Evolutionary conservation across 257 asterid species (phyloP).

Genomic region (Nicotiana undulata): DNA sequence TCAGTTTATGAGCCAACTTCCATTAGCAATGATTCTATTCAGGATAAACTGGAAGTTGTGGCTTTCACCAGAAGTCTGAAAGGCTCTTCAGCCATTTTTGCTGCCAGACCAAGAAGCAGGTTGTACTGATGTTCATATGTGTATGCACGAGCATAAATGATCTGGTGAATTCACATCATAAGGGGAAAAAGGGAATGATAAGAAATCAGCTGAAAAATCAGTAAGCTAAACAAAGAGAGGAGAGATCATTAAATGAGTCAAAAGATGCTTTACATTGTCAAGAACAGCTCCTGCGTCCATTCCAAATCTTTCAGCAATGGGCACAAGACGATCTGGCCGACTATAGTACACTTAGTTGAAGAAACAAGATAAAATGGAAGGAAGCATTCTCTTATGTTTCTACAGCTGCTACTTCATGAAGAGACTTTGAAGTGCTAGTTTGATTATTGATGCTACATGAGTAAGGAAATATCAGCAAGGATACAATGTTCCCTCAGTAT

Average conservation of each 20-base stretch:
- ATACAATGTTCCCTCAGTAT: constrained; percentile 98
- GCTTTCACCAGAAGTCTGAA: constrained; percentile 82
- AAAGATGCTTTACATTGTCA: constrained; percentile 58
- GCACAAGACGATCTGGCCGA: constrained; percentile 94
- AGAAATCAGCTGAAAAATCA: constrained; percentile 1
- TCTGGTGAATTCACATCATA: constrained; percentile 26
- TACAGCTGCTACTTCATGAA: neutral
- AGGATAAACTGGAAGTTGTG: neutral
- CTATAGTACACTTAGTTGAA: constrained; percentile 45
- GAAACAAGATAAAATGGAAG: constrained; percentile 7
- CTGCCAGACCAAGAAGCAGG: constrained; percentile 94
- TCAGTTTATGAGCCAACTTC: constrained; percentile 10
- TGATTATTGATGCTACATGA: neutral
- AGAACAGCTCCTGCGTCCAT: constrained; percentile 99
- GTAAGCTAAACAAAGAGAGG: neutral
- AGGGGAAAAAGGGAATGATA: neutral
- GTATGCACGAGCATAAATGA: constrained; percentile 98
- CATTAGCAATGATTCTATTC: constrained; percentile 4
- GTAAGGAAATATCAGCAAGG: constrained; percentile 28
- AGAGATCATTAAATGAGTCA: neutral
- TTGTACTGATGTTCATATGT: constrained; percentile 98
- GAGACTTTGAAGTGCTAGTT: neutral
- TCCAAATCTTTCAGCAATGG: constrained; percentile 97
- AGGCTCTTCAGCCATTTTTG: constrained; percentile 99
- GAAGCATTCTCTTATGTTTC: neutral